phyloP scores from a whole-genome alignment of 192 early-diverging fungal species.

The Thamnidium elegans region DNA sequence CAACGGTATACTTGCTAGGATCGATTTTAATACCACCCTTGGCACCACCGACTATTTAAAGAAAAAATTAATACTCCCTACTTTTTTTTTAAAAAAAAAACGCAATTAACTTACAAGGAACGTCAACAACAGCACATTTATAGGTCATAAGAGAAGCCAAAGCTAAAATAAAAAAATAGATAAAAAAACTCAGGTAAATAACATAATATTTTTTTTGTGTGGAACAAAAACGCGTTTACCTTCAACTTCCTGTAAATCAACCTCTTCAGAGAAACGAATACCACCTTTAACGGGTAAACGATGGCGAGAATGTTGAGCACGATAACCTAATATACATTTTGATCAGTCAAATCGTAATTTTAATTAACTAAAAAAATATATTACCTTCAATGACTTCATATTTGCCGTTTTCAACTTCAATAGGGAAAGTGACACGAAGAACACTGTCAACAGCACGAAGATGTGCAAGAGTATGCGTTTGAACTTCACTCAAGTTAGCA shows the following conservation, averaged over 20 bases:
- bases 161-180: conserved; percentile 43
- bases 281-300: conserved; percentile 79
- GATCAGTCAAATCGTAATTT: neutral
- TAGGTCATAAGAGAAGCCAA: conserved; percentile 82
- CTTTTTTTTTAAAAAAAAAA: neutral
- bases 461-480: conserved; percentile 56
- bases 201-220: neutral
- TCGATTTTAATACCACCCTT: conserved; percentile 84
- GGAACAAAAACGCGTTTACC: conserved; percentile 17
- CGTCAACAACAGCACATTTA: conserved; percentile 85
- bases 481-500: conserved; percentile 61
- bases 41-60: conserved; percentile 52
- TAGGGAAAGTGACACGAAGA: conserved; percentile 74
- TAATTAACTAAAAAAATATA: neutral
- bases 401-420: conserved; percentile 63
- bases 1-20: conserved; percentile 70
- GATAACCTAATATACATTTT: conserved; percentile 53
- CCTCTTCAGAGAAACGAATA: conserved; percentile 75
- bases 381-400: conserved; percentile 61
- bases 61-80: neutral
- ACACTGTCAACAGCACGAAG: conserved; percentile 72
- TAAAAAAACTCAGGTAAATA: neutral
- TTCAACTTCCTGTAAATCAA: conserved; percentile 80
- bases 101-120: conserved; percentile 64
- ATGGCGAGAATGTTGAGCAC: conserved; percentile 83